These are phyloP conservation scores for Phlegmacium glaucopus DNA, from an alignment of 768 basidiomycete species.

Conservation along the genomic window DNA sequence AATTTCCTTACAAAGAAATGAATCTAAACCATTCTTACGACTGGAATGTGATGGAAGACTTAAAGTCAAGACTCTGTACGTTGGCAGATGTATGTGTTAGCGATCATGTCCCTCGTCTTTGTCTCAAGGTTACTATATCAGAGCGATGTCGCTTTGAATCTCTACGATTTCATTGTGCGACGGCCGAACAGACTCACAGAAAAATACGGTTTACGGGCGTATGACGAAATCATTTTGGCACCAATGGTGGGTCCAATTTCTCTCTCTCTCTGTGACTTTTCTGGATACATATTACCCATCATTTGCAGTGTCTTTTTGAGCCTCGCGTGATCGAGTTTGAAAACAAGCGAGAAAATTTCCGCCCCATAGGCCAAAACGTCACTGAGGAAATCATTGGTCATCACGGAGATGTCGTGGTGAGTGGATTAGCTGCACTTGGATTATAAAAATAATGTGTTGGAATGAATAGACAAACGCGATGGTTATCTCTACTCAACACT, in stretches of 20 bases:
- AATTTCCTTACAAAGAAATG: conserved; percentile 86
- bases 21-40: conserved; percentile 78
- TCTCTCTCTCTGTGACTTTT: background rate
- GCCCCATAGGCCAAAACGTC: conserved; percentile 52
- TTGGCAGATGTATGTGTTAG: conserved; percentile 69
- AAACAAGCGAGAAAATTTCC: conserved; percentile 55
- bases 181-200: conserved; percentile 70
- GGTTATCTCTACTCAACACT: conserved; percentile 85
- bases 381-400: conserved; percentile 74
- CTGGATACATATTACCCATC: background rate
- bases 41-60: conserved; percentile 88
- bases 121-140: conserved; percentile 25
- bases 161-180: conserved; percentile 88
- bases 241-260: conserved; percentile 66
- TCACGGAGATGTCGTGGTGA: conserved; percentile 49
- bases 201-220: conserved; percentile 88
- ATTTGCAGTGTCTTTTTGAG: conserved; percentile 82
- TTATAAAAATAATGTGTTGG: conserved; percentile 1
- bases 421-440: conserved; percentile 13
- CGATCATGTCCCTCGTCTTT: background rate
- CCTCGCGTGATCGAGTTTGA: conserved; percentile 92
- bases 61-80: conserved; percentile 83
- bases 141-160: conserved; percentile 86
- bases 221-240: conserved; percentile 93
- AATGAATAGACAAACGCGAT: conserved; percentile 78